A percentile compares a stretch with the other conserved stretches of the same genome.
These are phyloP conservation scores for Ogataea henricii DNA, from an alignment of 805 yeast species.

Conservation along the genomic window DNA sequence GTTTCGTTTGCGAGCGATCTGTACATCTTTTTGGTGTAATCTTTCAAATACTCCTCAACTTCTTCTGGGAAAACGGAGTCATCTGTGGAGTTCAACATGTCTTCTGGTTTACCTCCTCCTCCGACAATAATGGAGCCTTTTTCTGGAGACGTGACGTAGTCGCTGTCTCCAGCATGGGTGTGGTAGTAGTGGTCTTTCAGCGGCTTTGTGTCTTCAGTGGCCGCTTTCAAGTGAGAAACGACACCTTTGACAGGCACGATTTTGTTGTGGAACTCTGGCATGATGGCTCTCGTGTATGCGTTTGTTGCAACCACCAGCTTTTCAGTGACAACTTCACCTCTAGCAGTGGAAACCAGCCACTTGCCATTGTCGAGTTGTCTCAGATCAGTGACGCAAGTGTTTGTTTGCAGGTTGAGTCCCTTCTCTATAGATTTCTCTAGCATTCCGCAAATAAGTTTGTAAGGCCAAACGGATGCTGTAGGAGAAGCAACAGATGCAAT, in stretches of 20 bases:
- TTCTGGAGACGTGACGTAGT: not conserved
- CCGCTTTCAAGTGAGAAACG: constrained; percentile 31
- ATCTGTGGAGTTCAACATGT: constrained; percentile 32
- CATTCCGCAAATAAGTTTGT: constrained; percentile 41
- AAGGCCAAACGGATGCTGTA: constrained; percentile 49
- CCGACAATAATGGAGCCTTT: constrained; percentile 35
- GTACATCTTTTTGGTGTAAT: constrained; percentile 34
- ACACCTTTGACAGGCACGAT: constrained; percentile 41
- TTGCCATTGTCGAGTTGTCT: constrained; percentile 27
- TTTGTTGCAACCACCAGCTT: constrained; percentile 42
- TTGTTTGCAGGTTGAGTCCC: constrained; percentile 45
- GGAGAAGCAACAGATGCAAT: constrained; percentile 39
- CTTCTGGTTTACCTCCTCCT: constrained; percentile 30
- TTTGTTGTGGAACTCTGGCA: constrained; percentile 29
- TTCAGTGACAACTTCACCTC: constrained; percentile 30
- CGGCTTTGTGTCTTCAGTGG: constrained; percentile 6
- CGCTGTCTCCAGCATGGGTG: constrained; percentile 21
- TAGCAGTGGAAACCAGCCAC: constrained; percentile 36
- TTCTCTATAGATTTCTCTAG: constrained; percentile 34
- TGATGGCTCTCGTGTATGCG: constrained; percentile 35
- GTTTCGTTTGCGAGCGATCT: constrained; percentile 26
- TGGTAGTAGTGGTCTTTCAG: constrained; percentile 23
- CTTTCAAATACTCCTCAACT: constrained; percentile 27
- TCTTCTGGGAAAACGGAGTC: constrained; percentile 35
- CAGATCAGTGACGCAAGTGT: constrained; percentile 40